phyloP scores from a whole-genome alignment of 176 grass and related monocot genomes.

The Zoysia japonica region DNA sequence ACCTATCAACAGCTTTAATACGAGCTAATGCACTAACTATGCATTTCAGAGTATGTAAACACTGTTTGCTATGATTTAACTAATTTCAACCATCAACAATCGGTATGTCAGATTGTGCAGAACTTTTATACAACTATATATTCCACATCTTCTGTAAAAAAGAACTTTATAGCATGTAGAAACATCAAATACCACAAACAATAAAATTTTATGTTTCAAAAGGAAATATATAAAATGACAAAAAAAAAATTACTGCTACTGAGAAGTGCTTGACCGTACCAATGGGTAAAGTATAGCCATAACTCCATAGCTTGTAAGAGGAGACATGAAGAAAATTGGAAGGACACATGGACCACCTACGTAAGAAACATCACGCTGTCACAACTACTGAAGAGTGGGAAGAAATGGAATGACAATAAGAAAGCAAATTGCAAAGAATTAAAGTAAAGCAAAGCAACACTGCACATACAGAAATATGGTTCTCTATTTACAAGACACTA shows the following conservation, averaged over 20 bases:
- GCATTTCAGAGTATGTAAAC: background rate
- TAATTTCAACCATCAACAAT: slow-evolving; percentile 2
- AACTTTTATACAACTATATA: background rate
- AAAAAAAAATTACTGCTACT: slow-evolving; percentile 14
- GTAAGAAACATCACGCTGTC: slow-evolving; percentile 10
- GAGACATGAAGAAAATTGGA: slow-evolving; percentile 84
- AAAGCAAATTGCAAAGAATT: background rate
- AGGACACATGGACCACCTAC: slow-evolving; percentile 85
- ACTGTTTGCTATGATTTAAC: slow-evolving; percentile 23
- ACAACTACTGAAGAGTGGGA: background rate
- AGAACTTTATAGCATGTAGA: background rate
- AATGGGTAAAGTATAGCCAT: slow-evolving; percentile 95
- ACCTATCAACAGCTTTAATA: background rate
- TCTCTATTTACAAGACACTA: slow-evolving; percentile 21
- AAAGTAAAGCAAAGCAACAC: slow-evolving; percentile 28
- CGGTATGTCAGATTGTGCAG: background rate
- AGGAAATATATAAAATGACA: slow-evolving; percentile 16
- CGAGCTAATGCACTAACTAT: background rate
- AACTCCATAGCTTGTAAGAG: slow-evolving; percentile 80
- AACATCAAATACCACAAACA: slow-evolving; percentile 13
- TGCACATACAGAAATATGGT: background rate
- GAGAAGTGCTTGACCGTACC: slow-evolving; percentile 52
- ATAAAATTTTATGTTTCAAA: background rate
- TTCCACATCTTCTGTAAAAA: background rate
- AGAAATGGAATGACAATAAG: slow-evolving; percentile 25